Evolutionary conservation across 2,329 filamentous ascomycete genomes (phyloP), one percentile per base, ranked within the genome.

Genomic region (Botrytis deweyae): DNA sequence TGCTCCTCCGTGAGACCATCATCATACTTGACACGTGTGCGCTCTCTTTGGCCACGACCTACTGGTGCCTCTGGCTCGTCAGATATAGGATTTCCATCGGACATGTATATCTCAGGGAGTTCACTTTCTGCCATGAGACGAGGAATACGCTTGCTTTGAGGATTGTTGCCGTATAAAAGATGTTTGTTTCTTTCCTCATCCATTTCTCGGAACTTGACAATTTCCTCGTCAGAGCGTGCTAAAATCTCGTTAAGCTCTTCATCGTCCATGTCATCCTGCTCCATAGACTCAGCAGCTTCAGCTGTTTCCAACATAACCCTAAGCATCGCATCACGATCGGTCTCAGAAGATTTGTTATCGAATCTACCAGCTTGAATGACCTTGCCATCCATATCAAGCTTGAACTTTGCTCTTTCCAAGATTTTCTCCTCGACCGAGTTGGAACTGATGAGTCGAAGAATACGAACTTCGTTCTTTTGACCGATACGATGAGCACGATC

Each of bases 401-500:
- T 99, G 88, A 92, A 99, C 78, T 97, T 92, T 4, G 96, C 96
- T 82, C 95, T 92, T 83, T 98, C 96, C 70, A 99, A 86, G 81
- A 99, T 99, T 87, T 98, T 98, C 84, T 99, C 96, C 84, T 99
- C 96, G 3, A 99, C 95, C 0, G 96, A 98, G 80, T 97, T 97
- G 16, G 94, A 97, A 77, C 92, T 98, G 83, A 99, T 98, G 63
- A 99, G 87, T 83, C 96, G 92, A 75, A 99, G 85, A 82, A 99
- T 99, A 79, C 96, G 93, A 73, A 99, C 96, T 83, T 99, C 96
- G 80, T 99, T 99, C 90, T 99, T 99, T 83, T 99, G 96, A 76
- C 96, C 96, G 78, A 99, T 99, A 92, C 96, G 95, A 90, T 99
- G 96, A 65, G 96, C 96, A 91, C 96, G 96, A 92, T 99, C 96